Base-by-base conservation (phyloP, 805 yeast species). In the Candida andamanensis region DNA sequence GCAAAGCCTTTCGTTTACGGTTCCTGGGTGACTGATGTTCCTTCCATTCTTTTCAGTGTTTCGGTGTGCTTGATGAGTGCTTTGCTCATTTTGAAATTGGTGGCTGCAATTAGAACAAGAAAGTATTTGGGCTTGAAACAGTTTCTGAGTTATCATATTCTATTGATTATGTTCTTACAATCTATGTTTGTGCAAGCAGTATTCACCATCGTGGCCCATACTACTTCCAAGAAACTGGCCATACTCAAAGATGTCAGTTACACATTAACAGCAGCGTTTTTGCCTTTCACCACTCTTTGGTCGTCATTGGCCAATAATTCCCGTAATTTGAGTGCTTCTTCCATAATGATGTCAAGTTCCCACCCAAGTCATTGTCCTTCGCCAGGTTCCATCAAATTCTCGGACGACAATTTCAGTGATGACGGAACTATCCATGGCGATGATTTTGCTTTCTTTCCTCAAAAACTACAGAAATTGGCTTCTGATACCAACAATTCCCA, bases 211-310 rank as follows among this genome's bases (percentile, higher is more conserved):
- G 48, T 78, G 20, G 73, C 80, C 15, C 72, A 37, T 26, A 31
- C 39, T 5, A 24, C 38, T 11, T 17, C 26, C 4, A 24, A 17
- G 3, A 32, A 38, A 17, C 27, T 25, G 14, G 40, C 38, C 29
- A 34, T 41, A 13, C 32, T 39, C 5, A 23, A 33, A n/a, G 41
- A 39, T 29, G 29, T 42, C n/a, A 39, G 39, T 31, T 21, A 37
- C 1, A 20, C 34, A 2, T 17, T 42, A 12, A 39, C 42, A 4
- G 36, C 40, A 0, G 50, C 85, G 17, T 82, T 89, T 3, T 62
- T 87, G 33, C 96, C 96, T 1, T 56, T 89, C 29, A 77, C 95
- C 0, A 76, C 95, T 0, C 72, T 87, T 72, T 87, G 97, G 97
- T 95, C 96, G 0, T 63, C 80, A 4, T 64, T 86, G 2, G 67